Conservation (phyloP, 305 asterid genomes). For the Solanum hybrid region DNA sequence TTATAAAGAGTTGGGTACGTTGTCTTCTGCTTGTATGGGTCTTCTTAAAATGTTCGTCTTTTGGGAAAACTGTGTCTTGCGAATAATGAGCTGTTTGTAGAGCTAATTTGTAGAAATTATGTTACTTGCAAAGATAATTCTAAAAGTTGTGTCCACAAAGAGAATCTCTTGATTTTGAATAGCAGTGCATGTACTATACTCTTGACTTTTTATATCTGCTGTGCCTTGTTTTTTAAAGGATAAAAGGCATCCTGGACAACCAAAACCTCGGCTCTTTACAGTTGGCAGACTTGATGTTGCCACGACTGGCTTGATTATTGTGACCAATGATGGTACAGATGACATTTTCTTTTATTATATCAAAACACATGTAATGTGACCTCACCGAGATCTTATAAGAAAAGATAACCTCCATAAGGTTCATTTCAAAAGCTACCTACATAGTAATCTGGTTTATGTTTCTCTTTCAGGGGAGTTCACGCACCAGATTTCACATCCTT, state of each 20-base stretch:
- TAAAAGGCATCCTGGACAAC: slow-evolving; percentile 65
- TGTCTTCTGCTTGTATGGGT: not conserved
- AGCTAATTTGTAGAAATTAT: not conserved
- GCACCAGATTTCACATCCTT: slow-evolving; percentile 85
- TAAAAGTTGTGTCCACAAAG: not conserved
- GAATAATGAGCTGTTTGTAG: not conserved
- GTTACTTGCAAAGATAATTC: not conserved
- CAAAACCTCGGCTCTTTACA: slow-evolving; percentile 81
- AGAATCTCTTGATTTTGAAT: not conserved
- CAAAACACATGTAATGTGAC: not conserved
- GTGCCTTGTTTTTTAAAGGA: slow-evolving; percentile 27
- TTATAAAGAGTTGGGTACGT: slow-evolving; percentile 76
- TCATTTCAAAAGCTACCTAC: not conserved
- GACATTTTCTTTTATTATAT: not conserved
- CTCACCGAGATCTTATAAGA: not conserved
- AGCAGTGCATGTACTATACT: not conserved
- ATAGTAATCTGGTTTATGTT: not conserved
- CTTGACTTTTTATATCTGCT: slow-evolving; percentile 6
- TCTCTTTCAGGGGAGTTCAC: slow-evolving; percentile 55
- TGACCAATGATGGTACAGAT: slow-evolving; percentile 84
- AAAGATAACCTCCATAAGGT: not conserved
- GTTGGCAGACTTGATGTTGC: slow-evolving; percentile 98
- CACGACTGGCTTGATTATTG: slow-evolving; percentile 84
- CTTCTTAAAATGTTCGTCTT: not conserved
- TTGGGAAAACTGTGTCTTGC: not conserved